A percentile compares a stretch with the other conserved stretches of the same genome.
Evolutionary conservation across 768 basidiomycete genomes (phyloP).

Genomic region (Russula ochroleuca): DNA sequence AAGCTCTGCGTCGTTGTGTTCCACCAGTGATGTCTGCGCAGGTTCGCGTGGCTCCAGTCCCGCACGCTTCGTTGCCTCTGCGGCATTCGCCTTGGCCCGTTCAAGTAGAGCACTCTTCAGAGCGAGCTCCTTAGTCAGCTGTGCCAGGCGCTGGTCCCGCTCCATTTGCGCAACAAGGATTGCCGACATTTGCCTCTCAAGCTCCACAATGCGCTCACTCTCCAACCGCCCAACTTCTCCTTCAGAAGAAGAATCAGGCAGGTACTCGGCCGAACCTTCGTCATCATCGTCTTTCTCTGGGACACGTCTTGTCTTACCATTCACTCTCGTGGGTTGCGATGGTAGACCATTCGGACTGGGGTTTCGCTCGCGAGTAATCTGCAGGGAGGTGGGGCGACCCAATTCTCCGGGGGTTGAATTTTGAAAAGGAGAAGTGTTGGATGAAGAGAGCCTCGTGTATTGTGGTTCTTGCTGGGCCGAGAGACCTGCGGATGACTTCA

Average conservation of each 20-base stretch:
- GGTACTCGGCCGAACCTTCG: no score
- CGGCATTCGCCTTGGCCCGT: conserved; percentile 47
- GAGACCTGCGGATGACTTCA: conserved; percentile 36
- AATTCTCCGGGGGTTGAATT: conserved; percentile 49
- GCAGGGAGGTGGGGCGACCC: conserved; percentile 65
- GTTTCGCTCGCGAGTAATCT: conserved; percentile 42
- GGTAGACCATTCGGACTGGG: conserved; percentile 40
- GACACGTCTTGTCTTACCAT: conserved; percentile 29
- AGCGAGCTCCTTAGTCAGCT: conserved; percentile 66
- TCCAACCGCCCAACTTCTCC: conserved; percentile 67
- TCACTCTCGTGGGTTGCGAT: conserved; percentile 36
- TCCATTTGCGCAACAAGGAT: conserved; percentile 34
- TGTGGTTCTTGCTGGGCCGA: conserved; percentile 14
- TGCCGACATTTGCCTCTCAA: no score
- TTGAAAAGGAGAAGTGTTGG: conserved; percentile 50
- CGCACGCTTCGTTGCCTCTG: conserved; percentile 44
- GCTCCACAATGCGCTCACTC: conserved; percentile 46
- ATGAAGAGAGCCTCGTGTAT: conserved; percentile 4
- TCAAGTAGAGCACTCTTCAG: conserved; percentile 70
- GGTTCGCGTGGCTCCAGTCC: conserved; percentile 60
- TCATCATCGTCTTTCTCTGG: conserved; percentile 48
- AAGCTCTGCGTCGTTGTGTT: conserved; percentile 79
- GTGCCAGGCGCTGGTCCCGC: conserved; percentile 42
- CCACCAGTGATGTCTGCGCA: conserved; percentile 64
- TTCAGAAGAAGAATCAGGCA: conserved; percentile 43